Percentiles rank a stretch among this genome's conserved stretches.
These are phyloP conservation scores for Tuber brumale DNA, from an alignment of 495 filamentous ascomycete species.

Conservation along the genomic window DNA sequence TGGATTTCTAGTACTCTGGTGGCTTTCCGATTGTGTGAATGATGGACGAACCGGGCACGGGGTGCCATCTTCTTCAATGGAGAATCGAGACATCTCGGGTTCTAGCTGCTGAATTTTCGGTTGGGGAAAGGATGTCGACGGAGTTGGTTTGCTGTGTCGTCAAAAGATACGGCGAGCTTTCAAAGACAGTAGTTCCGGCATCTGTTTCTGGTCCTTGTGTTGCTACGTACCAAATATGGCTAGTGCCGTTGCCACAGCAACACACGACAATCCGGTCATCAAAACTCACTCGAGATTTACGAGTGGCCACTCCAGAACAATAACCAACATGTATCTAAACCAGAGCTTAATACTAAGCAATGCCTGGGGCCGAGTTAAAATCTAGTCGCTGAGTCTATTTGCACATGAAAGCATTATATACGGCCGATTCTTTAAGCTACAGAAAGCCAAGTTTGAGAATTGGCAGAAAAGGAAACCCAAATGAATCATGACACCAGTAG, in stretches of 20 bases:
- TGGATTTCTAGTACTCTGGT: conserved; percentile 13
- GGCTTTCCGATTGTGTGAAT: conserved; percentile 7
- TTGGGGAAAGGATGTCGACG: not conserved
- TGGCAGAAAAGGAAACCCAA: conserved; percentile 2
- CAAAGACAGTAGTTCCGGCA: not conserved
- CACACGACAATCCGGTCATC: not conserved
- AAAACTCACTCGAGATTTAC: not conserved
- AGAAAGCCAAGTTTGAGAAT: conserved; percentile 1
- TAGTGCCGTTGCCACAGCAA: not conserved
- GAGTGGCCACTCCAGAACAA: not conserved
- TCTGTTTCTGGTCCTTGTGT: not conserved
- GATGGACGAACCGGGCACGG: conserved; percentile 31
- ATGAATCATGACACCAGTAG: conserved; percentile 1
- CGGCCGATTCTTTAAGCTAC: conserved; percentile 4
- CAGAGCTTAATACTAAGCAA: not conserved
- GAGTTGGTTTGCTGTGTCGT: not conserved
- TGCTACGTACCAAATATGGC: not conserved
- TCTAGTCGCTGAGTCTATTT: conserved; percentile 4
- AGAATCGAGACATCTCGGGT: conserved; percentile 20
- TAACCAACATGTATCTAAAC: not conserved
- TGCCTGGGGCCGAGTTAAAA: not conserved
- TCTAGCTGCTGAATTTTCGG: not conserved
- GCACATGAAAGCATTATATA: conserved; percentile 4
- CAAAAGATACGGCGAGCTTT: not conserved
- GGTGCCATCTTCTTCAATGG: conserved; percentile 26